Base-by-base conservation (phyloP, 768 basidiomycete genomes). In the Collybia sordida region DNA sequence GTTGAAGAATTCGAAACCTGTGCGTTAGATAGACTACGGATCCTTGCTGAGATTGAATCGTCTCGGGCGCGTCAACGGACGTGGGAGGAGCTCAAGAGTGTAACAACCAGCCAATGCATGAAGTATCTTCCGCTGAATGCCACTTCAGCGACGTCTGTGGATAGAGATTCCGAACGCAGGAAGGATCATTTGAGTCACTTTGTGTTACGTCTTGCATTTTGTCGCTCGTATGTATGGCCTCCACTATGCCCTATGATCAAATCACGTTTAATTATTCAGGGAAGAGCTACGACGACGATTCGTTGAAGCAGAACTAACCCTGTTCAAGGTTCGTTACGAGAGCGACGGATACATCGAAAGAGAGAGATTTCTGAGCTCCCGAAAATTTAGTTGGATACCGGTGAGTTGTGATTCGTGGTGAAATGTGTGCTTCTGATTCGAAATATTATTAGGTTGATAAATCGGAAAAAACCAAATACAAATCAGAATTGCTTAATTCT, bases 1-100 rank as follows among this genome's bases (percentile, higher is more conserved):
- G 74, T 98, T 15, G 97, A 98, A 64, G 90, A 98, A 55, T 99
- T 99, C 58, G 97, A 99, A 65, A 85, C 79, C 2, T 90, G 80
- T 63, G 97, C 97, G 0, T 75, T 99, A 18, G 85, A 96, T 57
- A 75, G 97, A 31, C 78, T 99, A 25, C 83, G 92, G 22, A 78
- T 97, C 15, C 79, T 97, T 15, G 88, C 90, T 14, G 93, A 95
- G 64, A 95, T 97, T 48, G 93, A 96, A 62, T 86, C 94, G 1
- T 93, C 89, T 3, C 81, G 83, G 53, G 89, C 86, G 8, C 87
- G 93, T 27, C 93, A 93, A 62, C 73, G 90, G 36, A 65, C 86
- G n/a, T 86, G 79, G 75, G 85, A 89, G 3, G 94, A 95, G 51
- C 73, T 91, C 46, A 84, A 77, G 67, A 69, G 58, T 0, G 79